phyloP scores from a whole-genome alignment of 2,329 filamentous ascomycete species.

The Alternaria burnsii region DNA sequence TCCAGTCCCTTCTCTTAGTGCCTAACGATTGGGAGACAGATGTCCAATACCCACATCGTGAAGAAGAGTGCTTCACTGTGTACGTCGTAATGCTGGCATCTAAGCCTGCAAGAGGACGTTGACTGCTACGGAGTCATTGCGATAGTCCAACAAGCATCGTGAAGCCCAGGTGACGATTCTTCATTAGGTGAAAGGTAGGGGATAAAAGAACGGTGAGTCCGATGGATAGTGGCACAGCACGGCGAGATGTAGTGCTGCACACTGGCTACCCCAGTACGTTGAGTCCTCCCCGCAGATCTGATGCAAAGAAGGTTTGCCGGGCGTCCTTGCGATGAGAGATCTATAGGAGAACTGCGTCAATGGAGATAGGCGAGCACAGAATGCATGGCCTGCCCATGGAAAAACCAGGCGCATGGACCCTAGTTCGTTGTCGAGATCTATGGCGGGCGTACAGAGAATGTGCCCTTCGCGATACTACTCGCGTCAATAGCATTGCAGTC shows the following conservation, averaged over 20 bases:
- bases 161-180: not conserved
- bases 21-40: not conserved
- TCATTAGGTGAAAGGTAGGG: not conserved
- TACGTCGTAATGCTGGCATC: not conserved
- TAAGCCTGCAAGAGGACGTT: constrained; percentile 4
- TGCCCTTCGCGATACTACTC: not conserved
- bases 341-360: not conserved
- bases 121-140: not conserved
- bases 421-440: not conserved
- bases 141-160: not conserved
- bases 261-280: not conserved
- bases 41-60: not conserved
- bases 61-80: constrained; percentile 10
- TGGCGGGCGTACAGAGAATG: not conserved
- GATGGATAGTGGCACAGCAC: not conserved
- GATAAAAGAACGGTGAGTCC: not conserved
- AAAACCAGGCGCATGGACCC: not conserved
- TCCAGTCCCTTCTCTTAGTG: not conserved
- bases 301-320: not conserved
- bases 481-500: not conserved
- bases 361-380: not conserved
- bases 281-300: not conserved
- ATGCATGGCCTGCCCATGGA: not conserved
- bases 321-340: not conserved
- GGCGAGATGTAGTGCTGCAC: not conserved